Conservation (phyloP, 2,329 filamentous ascomycete genomes). For the Gyromitra esculenta region DNA sequence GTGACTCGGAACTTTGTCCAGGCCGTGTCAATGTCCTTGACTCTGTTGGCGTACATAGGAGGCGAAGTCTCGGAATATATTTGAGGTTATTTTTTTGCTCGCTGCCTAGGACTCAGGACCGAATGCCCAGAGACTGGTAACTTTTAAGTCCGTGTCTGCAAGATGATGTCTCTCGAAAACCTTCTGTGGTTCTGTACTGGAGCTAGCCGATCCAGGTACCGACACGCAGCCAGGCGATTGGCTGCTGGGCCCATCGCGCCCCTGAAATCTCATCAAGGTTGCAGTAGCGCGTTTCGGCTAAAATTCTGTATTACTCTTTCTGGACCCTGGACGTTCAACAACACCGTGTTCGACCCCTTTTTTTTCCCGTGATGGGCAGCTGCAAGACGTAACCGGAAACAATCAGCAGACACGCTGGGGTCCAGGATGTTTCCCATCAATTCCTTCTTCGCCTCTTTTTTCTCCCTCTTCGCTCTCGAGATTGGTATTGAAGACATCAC, state of each 20-base stretch:
- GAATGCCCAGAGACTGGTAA: not conserved
- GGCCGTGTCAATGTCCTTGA: not conserved
- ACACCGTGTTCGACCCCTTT: slow-evolving; percentile 22
- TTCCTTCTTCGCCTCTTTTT: not conserved
- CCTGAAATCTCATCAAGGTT: slow-evolving; percentile 43
- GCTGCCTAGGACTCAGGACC: slow-evolving; percentile 3
- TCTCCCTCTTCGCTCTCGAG: no score
- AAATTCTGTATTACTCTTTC: slow-evolving; percentile 15
- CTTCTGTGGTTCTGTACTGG: slow-evolving; percentile 11
- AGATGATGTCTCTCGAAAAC: slow-evolving; percentile 14
- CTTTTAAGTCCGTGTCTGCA: not conserved
- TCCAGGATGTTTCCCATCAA: not conserved
- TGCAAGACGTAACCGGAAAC: slow-evolving; percentile 6
- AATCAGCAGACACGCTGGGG: not conserved
- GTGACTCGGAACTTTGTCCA: slow-evolving; percentile 6
- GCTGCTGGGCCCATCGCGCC: slow-evolving; percentile 21
- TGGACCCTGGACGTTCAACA: slow-evolving; percentile 5
- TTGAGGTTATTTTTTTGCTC: not conserved
- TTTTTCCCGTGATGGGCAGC: slow-evolving; percentile 21
- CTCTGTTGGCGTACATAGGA: not conserved
- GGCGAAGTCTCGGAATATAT: slow-evolving; percentile 16
- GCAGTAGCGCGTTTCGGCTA: slow-evolving; percentile 45
- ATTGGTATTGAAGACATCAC: not conserved
- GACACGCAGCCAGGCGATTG: slow-evolving; percentile 4
- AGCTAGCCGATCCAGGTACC: slow-evolving; percentile 25